phyloP scores from a whole-genome alignment of 768 basidiomycete species.

The Suillus lakei region DNA sequence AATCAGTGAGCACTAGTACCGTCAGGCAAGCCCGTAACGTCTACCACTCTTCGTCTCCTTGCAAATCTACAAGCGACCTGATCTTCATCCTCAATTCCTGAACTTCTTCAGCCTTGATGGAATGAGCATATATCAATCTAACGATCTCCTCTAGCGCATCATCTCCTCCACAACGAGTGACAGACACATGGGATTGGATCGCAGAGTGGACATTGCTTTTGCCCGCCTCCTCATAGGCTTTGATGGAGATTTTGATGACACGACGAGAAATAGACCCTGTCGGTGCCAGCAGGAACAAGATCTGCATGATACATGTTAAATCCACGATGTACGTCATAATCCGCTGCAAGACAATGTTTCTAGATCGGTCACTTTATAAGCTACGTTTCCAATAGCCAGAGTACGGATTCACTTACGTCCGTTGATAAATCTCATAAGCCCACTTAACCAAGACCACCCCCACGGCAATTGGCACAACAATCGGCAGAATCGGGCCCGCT shows the following conservation, averaged over 20 bases:
- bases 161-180: conserved; percentile 6
- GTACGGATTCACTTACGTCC: conserved; percentile 5
- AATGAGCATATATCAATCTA: conserved; percentile 6
- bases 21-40: neutral
- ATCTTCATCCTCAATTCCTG: conserved; percentile 9
- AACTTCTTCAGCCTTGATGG: conserved; percentile 11
- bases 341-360: conserved; percentile 11
- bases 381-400: neutral
- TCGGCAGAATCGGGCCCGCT: neutral
- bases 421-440: conserved; percentile 11
- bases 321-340: conserved; percentile 32
- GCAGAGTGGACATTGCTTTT: conserved; percentile 7
- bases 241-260: conserved; percentile 10
- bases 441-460: conserved; percentile 5
- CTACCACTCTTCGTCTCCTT: conserved; percentile 7
- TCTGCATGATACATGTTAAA: conserved; percentile 29
- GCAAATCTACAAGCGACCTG: neutral
- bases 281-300: conserved; percentile 19
- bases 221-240: conserved; percentile 7
- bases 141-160: conserved; percentile 9
- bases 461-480: conserved; percentile 2
- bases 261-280: conserved; percentile 9
- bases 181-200: neutral
- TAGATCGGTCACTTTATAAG: neutral
- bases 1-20: neutral